Conservation (phyloP, 352 stramenopile genomes). For the Phytophthora pseudosyringae region DNA sequence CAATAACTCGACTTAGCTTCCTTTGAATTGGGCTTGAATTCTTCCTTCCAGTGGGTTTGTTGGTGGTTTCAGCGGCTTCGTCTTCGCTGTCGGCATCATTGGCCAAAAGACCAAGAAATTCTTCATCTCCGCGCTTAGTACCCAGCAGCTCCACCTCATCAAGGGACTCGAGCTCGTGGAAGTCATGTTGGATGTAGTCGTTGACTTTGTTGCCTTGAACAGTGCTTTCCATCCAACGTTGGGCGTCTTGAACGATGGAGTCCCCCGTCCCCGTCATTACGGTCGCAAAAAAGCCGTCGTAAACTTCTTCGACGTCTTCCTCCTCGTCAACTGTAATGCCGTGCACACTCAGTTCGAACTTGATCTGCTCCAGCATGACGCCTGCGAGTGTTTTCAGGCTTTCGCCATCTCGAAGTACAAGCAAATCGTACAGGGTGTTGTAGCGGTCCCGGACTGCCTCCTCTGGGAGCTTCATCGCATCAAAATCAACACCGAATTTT, state of each 20-base stretch:
- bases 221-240: conserved; percentile 68
- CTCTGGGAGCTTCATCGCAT: conserved; percentile 21
- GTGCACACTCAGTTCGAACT: conserved; percentile 60
- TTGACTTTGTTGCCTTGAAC: conserved; percentile 43
- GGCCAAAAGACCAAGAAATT: conserved; percentile 63
- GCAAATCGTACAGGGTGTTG: conserved; percentile 60
- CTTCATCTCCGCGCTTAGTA: conserved; percentile 53
- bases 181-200: conserved; percentile 72
- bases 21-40: conserved; percentile 43
- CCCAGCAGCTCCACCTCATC: conserved; percentile 59
- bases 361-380: conserved; percentile 70
- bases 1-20: conserved; percentile 37
- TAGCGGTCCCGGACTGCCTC: conserved; percentile 45
- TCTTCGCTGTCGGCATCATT: conserved; percentile 41
- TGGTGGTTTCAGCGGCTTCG: conserved; percentile 7
- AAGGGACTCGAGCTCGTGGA: conserved; percentile 62
- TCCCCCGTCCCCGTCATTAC: conserved; percentile 61
- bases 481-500: conserved; percentile 62
- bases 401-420: conserved; percentile 74
- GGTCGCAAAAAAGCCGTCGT: conserved; percentile 67
- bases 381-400: conserved; percentile 64
- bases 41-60: conserved; percentile 7
- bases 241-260: conserved; percentile 68
- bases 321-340: conserved; percentile 69
- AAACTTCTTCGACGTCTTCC: conserved; percentile 64